These are phyloP conservation scores for Clonostachys rhizophaga DNA, from an alignment of 2,329 filamentous ascomycete genomes.

Conservation along the genomic window DNA sequence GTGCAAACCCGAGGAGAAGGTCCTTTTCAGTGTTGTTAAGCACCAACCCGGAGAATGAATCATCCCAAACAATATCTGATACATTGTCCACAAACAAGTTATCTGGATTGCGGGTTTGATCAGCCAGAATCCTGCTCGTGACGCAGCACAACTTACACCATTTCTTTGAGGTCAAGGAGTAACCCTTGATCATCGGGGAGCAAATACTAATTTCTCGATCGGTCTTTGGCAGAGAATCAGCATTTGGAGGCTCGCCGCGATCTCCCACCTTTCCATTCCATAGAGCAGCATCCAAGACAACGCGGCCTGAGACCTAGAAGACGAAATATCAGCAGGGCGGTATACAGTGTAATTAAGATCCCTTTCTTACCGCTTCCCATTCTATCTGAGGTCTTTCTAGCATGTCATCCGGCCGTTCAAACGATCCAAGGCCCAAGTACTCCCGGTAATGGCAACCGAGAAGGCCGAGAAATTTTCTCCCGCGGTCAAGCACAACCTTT, in stretches of 20 bases:
- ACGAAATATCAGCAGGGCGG: no score
- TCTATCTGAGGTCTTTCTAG: no score
- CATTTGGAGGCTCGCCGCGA: no score
- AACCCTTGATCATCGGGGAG: not conserved
- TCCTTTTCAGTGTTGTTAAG: conserved; percentile 42
- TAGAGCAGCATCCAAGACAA: no score
- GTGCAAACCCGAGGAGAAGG: conserved; percentile 40
- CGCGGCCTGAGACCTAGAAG: no score
- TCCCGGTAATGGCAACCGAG: conserved; percentile 42
- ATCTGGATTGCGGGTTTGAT: conserved; percentile 15
- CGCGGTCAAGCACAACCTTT: conserved; percentile 27
- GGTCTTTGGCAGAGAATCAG: not conserved
- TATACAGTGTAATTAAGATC: no score
- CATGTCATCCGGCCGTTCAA: no score
- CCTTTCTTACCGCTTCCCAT: no score
- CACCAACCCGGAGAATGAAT: conserved; percentile 35
- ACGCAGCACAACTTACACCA: not conserved
- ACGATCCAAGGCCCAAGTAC: conserved; percentile 24
- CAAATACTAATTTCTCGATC: not conserved
- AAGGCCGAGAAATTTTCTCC: conserved; percentile 37
- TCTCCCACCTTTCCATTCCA: no score
- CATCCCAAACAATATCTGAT: conserved; percentile 35
- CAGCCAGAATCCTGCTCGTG: not conserved
- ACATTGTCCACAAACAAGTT: conserved; percentile 35
- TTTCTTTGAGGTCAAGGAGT: not conserved